phyloP scores from a whole-genome alignment of 2,329 filamentous ascomycete species.

The Aspergillus carbonarius region DNA sequence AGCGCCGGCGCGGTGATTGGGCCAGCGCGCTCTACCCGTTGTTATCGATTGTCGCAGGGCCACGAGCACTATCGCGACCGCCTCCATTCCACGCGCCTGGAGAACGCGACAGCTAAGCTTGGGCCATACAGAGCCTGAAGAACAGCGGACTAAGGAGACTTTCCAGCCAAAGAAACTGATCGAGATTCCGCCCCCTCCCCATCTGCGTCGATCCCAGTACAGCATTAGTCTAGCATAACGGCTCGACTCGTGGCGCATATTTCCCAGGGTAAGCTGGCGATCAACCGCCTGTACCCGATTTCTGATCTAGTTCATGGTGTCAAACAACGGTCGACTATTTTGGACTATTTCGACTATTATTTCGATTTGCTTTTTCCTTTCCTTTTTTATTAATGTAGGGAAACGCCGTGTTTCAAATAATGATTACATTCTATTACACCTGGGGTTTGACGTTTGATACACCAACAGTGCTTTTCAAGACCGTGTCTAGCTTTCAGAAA shows the following conservation, averaged over 20 bases:
- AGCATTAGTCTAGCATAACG: slow-evolving; percentile 3
- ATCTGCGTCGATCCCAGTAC: slow-evolving; percentile 7
- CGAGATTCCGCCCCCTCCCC: slow-evolving; percentile 29
- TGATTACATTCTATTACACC: background rate
- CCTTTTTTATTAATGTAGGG: background rate
- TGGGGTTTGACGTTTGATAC: background rate
- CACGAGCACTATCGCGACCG: slow-evolving; percentile 15
- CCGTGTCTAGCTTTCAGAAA: background rate
- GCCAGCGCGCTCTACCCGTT: slow-evolving; percentile 11
- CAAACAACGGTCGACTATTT: background rate
- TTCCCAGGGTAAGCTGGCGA: slow-evolving; percentile 1
- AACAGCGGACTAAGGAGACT: slow-evolving; percentile 6
- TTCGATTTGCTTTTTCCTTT: background rate
- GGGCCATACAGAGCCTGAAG: slow-evolving; percentile 9
- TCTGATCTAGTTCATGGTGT: too few species aligned
- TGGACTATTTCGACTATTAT: background rate
- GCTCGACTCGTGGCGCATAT: slow-evolving; percentile 1
- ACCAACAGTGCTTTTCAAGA: background rate
- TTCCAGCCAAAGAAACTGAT: slow-evolving; percentile 42
- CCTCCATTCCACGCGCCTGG: slow-evolving; percentile 24
- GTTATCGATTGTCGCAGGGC: slow-evolving; percentile 7
- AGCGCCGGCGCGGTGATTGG: slow-evolving; percentile 18
- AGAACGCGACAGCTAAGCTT: slow-evolving; percentile 22
- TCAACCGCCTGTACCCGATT: background rate
- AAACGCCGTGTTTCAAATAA: background rate